Conservation (phyloP, 2,329 filamentous ascomycete genomes). For the Aspergillus pseudonomiae region DNA sequence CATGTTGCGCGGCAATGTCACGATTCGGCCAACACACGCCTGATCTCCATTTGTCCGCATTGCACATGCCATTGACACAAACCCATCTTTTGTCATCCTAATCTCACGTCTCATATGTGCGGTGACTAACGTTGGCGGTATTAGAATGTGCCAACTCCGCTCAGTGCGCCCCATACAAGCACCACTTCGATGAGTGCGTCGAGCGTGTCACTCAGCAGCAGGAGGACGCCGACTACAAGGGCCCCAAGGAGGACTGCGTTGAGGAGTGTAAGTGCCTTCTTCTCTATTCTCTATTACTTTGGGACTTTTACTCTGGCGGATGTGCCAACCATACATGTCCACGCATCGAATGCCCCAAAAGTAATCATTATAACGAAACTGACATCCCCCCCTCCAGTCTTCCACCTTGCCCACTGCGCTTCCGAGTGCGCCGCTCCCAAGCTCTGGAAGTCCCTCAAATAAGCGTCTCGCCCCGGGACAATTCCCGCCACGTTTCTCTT, state of each 20-base stretch:
- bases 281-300: neutral
- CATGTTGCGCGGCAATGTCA: constrained; percentile 6
- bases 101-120: neutral
- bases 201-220: constrained; percentile 78
- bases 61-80: constrained; percentile 8
- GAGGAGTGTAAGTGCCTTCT: constrained; percentile 84
- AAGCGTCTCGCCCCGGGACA: constrained; percentile 48
- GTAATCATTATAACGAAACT: neutral
- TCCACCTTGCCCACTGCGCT: constrained; percentile 97
- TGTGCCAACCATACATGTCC: neutral
- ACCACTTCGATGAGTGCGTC: constrained; percentile 98
- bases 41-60: neutral
- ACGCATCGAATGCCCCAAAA: neutral
- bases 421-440: constrained; percentile 91
- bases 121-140: neutral
- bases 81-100: neutral
- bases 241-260: constrained; percentile 88
- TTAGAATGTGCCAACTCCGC: constrained; percentile 87
- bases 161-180: constrained; percentile 84
- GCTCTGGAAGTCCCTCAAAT: constrained; percentile 92
- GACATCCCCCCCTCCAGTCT: constrained; percentile 63
- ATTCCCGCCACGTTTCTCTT: constrained; percentile 21
- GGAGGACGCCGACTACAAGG: constrained; percentile 72
- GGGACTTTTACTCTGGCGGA: neutral
- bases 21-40: neutral